Conservation (phyloP, 805 yeast genomes). For the Kodamaea fukazawae region DNA sequence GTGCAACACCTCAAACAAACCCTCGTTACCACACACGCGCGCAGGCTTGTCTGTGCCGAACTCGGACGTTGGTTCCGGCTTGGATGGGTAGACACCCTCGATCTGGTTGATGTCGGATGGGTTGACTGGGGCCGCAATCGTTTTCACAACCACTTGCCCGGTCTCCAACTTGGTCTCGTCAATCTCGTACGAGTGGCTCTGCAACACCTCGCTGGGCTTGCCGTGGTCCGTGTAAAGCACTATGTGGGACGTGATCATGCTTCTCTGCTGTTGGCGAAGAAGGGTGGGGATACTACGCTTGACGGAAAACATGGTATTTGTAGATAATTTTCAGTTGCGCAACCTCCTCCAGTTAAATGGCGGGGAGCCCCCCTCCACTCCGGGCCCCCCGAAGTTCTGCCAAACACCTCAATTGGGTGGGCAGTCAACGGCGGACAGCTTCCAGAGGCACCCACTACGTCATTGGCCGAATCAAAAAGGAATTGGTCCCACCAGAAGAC, state of each 20-base stretch:
- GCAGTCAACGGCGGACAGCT: too few species aligned
- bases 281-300: neutral
- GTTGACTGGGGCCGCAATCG: slow-evolving; percentile 42
- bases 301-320: too few species aligned
- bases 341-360: too few species aligned
- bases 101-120: slow-evolving; percentile 47
- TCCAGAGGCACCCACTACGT: too few species aligned
- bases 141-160: slow-evolving; percentile 32
- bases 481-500: too few species aligned
- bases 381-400: neutral
- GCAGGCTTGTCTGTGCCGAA: slow-evolving; percentile 62
- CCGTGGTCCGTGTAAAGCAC: slow-evolving; percentile 70
- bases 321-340: neutral
- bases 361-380: neutral
- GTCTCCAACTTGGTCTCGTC: slow-evolving; percentile 43
- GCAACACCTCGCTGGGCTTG: slow-evolving; percentile 54
- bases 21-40: slow-evolving; percentile 94
- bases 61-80: slow-evolving; percentile 48
- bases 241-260: slow-evolving; percentile 57
- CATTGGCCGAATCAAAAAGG: too few species aligned
- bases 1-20: slow-evolving; percentile 79
- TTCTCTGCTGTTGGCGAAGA: slow-evolving; percentile 9
- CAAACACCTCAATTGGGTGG: too few species aligned
- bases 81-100: slow-evolving; percentile 46
- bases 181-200: slow-evolving; percentile 50